phyloP scores from a whole-genome alignment of 371 early-diverging fungal genomes.

The Mortierella sp. region DNA sequence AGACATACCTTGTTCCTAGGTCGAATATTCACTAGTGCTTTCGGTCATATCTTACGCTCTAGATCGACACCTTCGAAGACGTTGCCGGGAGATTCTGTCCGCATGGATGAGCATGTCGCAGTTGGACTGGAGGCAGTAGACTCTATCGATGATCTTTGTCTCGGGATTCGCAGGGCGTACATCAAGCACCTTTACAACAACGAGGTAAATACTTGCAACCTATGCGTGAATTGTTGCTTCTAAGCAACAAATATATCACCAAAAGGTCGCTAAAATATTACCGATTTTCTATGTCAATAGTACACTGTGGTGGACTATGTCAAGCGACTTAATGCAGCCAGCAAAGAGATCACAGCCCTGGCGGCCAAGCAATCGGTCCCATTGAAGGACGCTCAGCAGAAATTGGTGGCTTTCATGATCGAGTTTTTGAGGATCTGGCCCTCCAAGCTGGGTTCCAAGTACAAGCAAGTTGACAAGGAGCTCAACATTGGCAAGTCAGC shows the following conservation, averaged over 20 bases:
- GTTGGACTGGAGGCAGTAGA: not conserved
- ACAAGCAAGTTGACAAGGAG: conserved; percentile 51
- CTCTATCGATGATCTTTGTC: conserved; percentile 41
- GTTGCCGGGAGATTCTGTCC: conserved; percentile 29
- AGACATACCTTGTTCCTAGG: not conserved
- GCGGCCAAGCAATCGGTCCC: conserved; percentile 47
- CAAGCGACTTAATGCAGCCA: conserved; percentile 43
- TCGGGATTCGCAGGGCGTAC: conserved; percentile 41
- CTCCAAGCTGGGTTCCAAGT: conserved; percentile 40
- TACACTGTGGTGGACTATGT: conserved; percentile 43
- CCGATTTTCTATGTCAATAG: not conserved
- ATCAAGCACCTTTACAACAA: conserved; percentile 40
- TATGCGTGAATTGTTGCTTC: not conserved
- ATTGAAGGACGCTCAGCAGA: conserved; percentile 51
- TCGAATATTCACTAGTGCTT: not conserved
- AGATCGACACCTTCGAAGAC: conserved; percentile 26
- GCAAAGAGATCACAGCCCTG: conserved; percentile 50
- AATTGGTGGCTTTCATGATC: conserved; percentile 49
- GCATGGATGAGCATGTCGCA: not conserved
- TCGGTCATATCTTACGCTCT: not conserved
- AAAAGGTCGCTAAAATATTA: not conserved
- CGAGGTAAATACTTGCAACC: conserved; percentile 23
- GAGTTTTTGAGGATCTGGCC: conserved; percentile 58
- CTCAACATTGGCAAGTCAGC: conserved; percentile 28
- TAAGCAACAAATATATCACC: not conserved